Percentiles rank a stretch among this genome's conserved stretches.
These are phyloP conservation scores for Anthracocystis setariae DNA, from an alignment of 1,284 basidiomycete genomes.

Conservation along the genomic window DNA sequence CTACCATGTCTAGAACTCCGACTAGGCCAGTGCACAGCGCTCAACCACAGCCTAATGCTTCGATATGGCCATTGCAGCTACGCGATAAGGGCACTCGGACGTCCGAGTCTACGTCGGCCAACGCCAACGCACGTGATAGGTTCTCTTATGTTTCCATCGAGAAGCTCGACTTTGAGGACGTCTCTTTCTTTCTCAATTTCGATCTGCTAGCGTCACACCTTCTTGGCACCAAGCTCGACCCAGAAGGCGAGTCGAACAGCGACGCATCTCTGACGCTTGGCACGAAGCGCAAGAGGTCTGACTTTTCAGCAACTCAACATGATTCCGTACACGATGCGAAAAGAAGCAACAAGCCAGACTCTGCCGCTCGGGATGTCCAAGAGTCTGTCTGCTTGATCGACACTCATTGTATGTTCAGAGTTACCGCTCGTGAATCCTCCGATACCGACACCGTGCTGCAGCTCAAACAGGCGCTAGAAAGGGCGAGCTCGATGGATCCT, in stretches of 20 bases:
- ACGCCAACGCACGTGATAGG: background rate
- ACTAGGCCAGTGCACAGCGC: background rate
- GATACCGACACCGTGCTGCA: conserved; percentile 17
- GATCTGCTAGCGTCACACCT: conserved; percentile 6
- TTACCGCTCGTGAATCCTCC: conserved; percentile 18
- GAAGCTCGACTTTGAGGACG: conserved; percentile 42
- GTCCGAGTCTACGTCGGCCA: background rate
- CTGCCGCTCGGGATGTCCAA: too few species aligned
- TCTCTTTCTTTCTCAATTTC: conserved; percentile 37
- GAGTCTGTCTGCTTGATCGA: conserved; percentile 15
- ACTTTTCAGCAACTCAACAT: background rate
- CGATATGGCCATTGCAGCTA: conserved; percentile 36
- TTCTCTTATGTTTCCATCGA: conserved; percentile 13
- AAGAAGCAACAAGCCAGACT: conserved; percentile 1
- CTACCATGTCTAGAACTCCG: background rate
- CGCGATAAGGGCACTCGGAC: conserved; percentile 9
- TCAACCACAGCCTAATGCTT: conserved; percentile 13
- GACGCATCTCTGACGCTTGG: background rate
- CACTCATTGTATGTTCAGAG: conserved; percentile 26
- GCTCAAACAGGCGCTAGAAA: conserved; percentile 12
- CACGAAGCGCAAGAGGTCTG: conserved; percentile 19
- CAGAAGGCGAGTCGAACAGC: background rate
- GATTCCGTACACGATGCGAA: background rate
- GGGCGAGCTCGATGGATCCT: background rate
- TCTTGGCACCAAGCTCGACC: background rate